phyloP scores from a whole-genome alignment of 306 rosid species.

The Cucurbita moschata region DNA sequence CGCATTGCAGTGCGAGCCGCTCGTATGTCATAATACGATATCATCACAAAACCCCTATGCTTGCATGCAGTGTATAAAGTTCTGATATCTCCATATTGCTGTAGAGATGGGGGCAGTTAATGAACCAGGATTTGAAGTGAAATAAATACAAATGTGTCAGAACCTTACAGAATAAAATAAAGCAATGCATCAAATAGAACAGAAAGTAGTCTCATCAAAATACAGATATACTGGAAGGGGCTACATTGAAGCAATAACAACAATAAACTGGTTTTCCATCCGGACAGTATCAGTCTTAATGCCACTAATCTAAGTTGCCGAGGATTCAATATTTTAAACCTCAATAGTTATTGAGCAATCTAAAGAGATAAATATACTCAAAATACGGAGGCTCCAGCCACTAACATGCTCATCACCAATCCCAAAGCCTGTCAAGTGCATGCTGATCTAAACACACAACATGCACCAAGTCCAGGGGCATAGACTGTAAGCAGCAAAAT shows the following conservation, averaged over 20 bases:
- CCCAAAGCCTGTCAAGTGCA: not conserved
- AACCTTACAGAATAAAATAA: not conserved
- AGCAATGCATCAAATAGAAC: not conserved
- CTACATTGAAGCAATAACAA: not conserved
- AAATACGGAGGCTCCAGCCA: not conserved
- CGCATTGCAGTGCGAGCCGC: constrained; percentile 96
- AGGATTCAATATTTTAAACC: not conserved
- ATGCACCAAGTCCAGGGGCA: not conserved
- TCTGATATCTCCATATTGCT: constrained; percentile 94
- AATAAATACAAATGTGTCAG: not conserved
- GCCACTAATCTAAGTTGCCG: not conserved
- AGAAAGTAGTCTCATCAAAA: not conserved
- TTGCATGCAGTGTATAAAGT: constrained; percentile 92
- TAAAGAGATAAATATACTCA: not conserved
- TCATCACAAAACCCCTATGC: constrained; percentile 95
- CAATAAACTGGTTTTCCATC: not conserved
- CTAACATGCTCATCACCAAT: not conserved
- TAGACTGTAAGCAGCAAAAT: not conserved
- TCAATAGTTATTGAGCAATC: not conserved
- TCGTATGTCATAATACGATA: constrained; percentile 87
- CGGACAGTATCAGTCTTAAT: not conserved
- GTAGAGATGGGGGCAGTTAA: constrained; percentile 2
- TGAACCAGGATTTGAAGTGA: constrained; percentile 6
- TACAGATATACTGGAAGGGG: not conserved
- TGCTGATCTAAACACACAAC: not conserved